Evolutionary conservation across 2,329 filamentous ascomycete species (phyloP), one percentile per base, ranked within the genome.

Genomic region (Canariomyces notabilis): DNA sequence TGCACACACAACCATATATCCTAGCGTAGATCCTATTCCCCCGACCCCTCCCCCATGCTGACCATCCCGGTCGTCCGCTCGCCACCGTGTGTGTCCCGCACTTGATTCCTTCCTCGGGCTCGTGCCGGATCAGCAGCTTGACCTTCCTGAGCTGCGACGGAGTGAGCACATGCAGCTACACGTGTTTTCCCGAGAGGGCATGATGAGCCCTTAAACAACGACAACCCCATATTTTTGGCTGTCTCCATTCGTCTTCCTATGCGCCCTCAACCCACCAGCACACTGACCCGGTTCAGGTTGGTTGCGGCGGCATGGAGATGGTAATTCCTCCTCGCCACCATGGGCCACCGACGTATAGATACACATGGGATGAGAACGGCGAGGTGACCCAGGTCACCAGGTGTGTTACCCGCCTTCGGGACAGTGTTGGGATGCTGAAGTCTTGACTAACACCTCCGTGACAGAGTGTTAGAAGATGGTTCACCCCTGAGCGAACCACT

Each of bases 261-360:
- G 42, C 22, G 35, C 33, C 6, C 19, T 31, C 22, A n/a, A 22
- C 35, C 22, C 22, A 21, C 35, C 32, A n/a, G 12, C 22, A 20
- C 20, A 33, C 21, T 26, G 37, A 34, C 41, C 39, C 37, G 44
- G 40, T 33, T 42, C n/a, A n/a, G n/a, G n/a, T n/a, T n/a, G n/a
- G n/a, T n/a, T n/a, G n/a, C n/a, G n/a, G 37, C 51, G 55, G 47
- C 42, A 63, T 62, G 61, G 61, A 63, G 50, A 54, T 55, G 40
- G 54, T 57, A 42, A 59, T 60, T 46, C 59, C 59, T 20, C 56
- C 59, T 4, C 49, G 59, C 37, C 58, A 57, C 45, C 56, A 60
- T 48, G 57, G 54, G n/a, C 45, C 48, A 31, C 52, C 53, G 16
- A 56, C 57, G 20, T 59, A 55, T 42, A 53, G 54, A 37, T 59